A percentile compares a stretch with the other conserved stretches of the same genome.
Evolutionary conservation across 2,329 filamentous ascomycete genomes (phyloP).

Genomic region (Fusarium decemcellulare): DNA sequence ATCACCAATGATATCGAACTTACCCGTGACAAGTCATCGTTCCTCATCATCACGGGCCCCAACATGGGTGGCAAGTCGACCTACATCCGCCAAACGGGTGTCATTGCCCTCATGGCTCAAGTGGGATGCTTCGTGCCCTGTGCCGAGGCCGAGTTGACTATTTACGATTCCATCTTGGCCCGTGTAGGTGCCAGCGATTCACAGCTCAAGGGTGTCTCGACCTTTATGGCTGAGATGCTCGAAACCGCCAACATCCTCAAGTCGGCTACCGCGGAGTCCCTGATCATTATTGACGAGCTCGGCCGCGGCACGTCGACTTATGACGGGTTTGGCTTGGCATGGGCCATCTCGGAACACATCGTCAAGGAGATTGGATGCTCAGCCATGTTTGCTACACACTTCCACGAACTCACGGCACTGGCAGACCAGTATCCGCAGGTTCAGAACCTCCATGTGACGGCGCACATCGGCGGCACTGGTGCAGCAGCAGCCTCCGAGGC

Average conservation of each 20-base stretch:
- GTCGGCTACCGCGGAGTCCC: slow-evolving; percentile 91
- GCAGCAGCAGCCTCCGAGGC: slow-evolving; percentile 52
- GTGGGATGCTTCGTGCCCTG: slow-evolving; percentile 97
- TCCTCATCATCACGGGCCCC: slow-evolving; percentile 96
- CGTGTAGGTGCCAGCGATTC: slow-evolving; percentile 96
- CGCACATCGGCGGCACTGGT: slow-evolving; percentile 80
- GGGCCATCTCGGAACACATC: slow-evolving; percentile 99
- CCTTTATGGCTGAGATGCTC: slow-evolving; percentile 99
- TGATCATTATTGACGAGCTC: slow-evolving; percentile 99
- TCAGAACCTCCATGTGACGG: slow-evolving; percentile 94
- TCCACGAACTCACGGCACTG: slow-evolving; percentile 95
- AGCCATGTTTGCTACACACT: slow-evolving; percentile 96
- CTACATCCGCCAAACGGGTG: slow-evolving; percentile 97
- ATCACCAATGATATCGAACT: slow-evolving; percentile 97
- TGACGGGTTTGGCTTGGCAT: slow-evolving; percentile 98
- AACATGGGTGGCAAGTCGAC: slow-evolving; percentile 99
- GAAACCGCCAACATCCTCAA: slow-evolving; percentile 99
- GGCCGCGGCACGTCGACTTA: slow-evolving; percentile 98
- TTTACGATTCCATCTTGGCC: slow-evolving; percentile 97
- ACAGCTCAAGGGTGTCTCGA: slow-evolving; percentile 97
- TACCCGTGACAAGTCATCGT: slow-evolving; percentile 83
- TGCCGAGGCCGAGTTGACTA: slow-evolving; percentile 88
- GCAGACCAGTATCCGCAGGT: slow-evolving; percentile 90
- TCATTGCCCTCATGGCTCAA: slow-evolving; percentile 97
- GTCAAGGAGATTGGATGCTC: slow-evolving; percentile 95